Evolutionary conservation across 1,284 basidiomycete genomes (phyloP), one percentile per base, ranked within the genome.

Genomic region (Cerrena zonata): DNA sequence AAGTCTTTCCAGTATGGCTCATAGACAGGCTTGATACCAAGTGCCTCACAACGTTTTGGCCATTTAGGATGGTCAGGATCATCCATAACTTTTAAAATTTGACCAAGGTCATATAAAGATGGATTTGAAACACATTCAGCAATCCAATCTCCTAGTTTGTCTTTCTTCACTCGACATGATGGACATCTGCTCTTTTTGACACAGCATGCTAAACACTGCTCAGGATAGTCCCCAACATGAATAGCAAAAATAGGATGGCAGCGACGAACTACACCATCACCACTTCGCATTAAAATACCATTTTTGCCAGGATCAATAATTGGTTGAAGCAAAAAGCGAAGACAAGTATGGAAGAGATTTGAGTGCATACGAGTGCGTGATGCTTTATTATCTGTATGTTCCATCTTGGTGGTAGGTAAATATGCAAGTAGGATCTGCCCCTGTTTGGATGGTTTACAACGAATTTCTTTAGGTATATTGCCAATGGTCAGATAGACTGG

Each of bases 401-500:
- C 54, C 1, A 73, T 59, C 1, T 59, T 50, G 0, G 68, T 54
- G 0, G 67, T 68, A 0, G 72, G 70, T 0, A 74, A 61, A 50
- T 75, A 75, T 0, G 54, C 70, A 13, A 75, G 49, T 0, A 76
- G 63, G 7, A 76, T 58, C 21, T 69, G 65, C 1, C 61, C 69
- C 4, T 58, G 61, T 1, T 52, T 50, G 0, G 68, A 70, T 0
- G 70, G 67, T 48, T 71, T 69, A 1, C 64, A 56, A 3, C 66
- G 59, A 2, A 73, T 67, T 7, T 66, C 64, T 45, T 75, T 74
- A 0, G 72, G 69, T 7, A 77, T 58, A 51, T 75, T 75, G 3
- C 74, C 71, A 39, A 76, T 70, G 0, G 70, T 74, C 15, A 76
- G 49, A 47, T 75, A 75, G 0, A 75, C 58, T 0, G 71, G 71